A percentile compares a stretch with the other conserved stretches of the same genome.
Conservation (phyloP, 768 basidiomycete species). For the Leccinum longicurvipes region DNA sequence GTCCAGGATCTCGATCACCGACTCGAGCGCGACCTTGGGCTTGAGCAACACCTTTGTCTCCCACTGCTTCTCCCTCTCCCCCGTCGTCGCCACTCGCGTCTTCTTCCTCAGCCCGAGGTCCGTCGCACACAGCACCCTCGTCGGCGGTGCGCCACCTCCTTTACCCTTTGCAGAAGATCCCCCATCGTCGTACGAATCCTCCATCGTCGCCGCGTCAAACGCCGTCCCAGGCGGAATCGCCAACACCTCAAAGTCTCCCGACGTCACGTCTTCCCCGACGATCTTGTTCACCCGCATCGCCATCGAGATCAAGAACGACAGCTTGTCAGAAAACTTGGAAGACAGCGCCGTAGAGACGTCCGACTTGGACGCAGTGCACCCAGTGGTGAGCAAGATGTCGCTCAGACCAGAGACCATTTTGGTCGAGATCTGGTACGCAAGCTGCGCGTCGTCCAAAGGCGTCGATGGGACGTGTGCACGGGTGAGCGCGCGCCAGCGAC, state of each 20-base stretch:
- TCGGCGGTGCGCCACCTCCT: not conserved
- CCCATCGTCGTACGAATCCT: slow-evolving; percentile 33
- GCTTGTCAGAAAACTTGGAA: slow-evolving; percentile 41
- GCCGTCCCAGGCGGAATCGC: slow-evolving; percentile 21
- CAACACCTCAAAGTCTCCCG: slow-evolving; percentile 31
- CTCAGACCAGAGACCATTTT: slow-evolving; percentile 25
- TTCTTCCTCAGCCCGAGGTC: slow-evolving; percentile 36
- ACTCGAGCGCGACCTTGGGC: slow-evolving; percentile 39
- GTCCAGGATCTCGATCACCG: slow-evolving; percentile 33
- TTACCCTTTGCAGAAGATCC: slow-evolving; percentile 3
- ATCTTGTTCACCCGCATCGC: slow-evolving; percentile 48
- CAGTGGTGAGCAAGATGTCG: slow-evolving; percentile 29
- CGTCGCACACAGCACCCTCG: slow-evolving; percentile 35
- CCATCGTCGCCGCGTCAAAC: slow-evolving; percentile 28
- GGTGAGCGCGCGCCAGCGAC: slow-evolving; percentile 44
- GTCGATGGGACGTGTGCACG: slow-evolving; percentile 28
- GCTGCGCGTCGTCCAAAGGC: slow-evolving; percentile 20
- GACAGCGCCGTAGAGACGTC: slow-evolving; percentile 39
- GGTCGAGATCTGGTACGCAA: slow-evolving; percentile 22
- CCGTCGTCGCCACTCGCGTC: slow-evolving; percentile 21
- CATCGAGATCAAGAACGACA: slow-evolving; percentile 41
- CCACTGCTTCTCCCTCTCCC: slow-evolving; percentile 29
- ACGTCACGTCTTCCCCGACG: slow-evolving; percentile 30
- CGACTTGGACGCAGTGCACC: slow-evolving; percentile 20
- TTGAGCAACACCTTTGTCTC: slow-evolving; percentile 35